These are phyloP conservation scores for Nothopassalora personata DNA, from an alignment of 2,329 filamentous ascomycete species.

Conservation along the genomic window DNA sequence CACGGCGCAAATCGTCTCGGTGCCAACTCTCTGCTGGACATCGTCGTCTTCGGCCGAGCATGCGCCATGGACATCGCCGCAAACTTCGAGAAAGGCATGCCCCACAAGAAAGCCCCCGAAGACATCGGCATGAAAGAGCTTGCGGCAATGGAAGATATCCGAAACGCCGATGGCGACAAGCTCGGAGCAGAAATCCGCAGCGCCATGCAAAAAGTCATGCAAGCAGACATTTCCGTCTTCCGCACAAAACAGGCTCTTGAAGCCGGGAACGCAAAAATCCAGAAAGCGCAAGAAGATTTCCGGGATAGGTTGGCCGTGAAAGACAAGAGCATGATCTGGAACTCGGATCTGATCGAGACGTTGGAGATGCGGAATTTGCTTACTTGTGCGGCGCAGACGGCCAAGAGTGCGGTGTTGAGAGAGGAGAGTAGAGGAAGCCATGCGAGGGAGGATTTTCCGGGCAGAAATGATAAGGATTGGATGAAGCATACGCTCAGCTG, in stretches of 20 bases:
- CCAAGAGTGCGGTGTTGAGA: slow-evolving; percentile 39
- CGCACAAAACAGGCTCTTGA: slow-evolving; percentile 37
- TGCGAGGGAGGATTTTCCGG: slow-evolving; percentile 44
- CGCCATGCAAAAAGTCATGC: slow-evolving; percentile 45
- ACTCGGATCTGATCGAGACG: slow-evolving; percentile 45
- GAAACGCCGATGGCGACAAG: slow-evolving; percentile 35
- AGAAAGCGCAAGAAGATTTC: slow-evolving; percentile 36
- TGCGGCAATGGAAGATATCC: slow-evolving; percentile 34
- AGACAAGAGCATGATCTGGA: slow-evolving; percentile 47
- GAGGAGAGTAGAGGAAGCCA: slow-evolving; percentile 45
- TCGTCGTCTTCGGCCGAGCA: slow-evolving; percentile 48
- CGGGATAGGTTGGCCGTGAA: slow-evolving; percentile 33
- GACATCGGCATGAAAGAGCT: slow-evolving; percentile 29
- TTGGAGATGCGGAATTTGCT: slow-evolving; percentile 45
- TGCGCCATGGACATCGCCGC: slow-evolving; percentile 40
- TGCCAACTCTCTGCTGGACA: slow-evolving; percentile 47
- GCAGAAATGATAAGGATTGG: slow-evolving; percentile 40
- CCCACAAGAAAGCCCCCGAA: slow-evolving; percentile 32
- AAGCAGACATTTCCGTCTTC: slow-evolving; percentile 44
- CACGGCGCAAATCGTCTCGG: slow-evolving; percentile 47
- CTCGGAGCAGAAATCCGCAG: slow-evolving; percentile 36
- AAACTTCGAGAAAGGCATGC: slow-evolving; percentile 35
- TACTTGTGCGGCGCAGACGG: slow-evolving; percentile 45
- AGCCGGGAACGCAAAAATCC: slow-evolving; percentile 32
- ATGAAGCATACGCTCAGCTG: slow-evolving; percentile 47